Evolutionary conservation across 768 basidiomycete genomes (phyloP), one percentile per base, ranked within the genome.

Genomic region (Gloeopeniophorella convolvens): DNA sequence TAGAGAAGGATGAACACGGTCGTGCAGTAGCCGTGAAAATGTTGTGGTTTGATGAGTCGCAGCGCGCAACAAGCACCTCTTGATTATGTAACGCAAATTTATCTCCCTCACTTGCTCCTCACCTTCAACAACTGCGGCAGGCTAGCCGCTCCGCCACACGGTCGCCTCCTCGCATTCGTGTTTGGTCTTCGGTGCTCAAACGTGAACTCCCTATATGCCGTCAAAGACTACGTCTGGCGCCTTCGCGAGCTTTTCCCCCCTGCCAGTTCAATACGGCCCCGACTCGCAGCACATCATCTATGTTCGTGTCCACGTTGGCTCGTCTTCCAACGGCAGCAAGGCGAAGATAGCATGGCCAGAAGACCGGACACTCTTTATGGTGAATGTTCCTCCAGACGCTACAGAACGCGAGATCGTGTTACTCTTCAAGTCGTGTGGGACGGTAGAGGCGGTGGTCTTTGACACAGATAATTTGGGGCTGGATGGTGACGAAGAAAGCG

Each of bases 371-470:
- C 72, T 95, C 9, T 97, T 97, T 61, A 69, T 94, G 2, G 88
- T 87, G 47, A 96, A 97, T 60, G 69, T 94, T 5, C 92, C 94
- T 2, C 83, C 90, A 48, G 91, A 95, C 63, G 79, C 89, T 3
- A 88, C 89, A 1, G 87, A 89, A 58, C 74, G 87, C 31, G 89
- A 92, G 60, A 66, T 96, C 0, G 70, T 80, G 2, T 67, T 78
- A 10, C 70, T 96, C n/a, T 94, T 94, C 72, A 83, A 83, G 61
- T 60, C 73, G 20, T 80, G 76, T 48, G 92, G 93, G 20, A 82
- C 82, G 0, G 74, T 94, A 15, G 93, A 95, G 65, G 72, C 72
- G 42, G 80, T 92, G 9, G 57, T 80, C 1, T 86, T 92, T 59
- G 77, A 81, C 47, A 67, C 70, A 12, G 76, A 79, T 52, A 58